Evolutionary conservation across 768 basidiomycete species (phyloP).

Genomic region (Phanerochaete carnosa): DNA sequence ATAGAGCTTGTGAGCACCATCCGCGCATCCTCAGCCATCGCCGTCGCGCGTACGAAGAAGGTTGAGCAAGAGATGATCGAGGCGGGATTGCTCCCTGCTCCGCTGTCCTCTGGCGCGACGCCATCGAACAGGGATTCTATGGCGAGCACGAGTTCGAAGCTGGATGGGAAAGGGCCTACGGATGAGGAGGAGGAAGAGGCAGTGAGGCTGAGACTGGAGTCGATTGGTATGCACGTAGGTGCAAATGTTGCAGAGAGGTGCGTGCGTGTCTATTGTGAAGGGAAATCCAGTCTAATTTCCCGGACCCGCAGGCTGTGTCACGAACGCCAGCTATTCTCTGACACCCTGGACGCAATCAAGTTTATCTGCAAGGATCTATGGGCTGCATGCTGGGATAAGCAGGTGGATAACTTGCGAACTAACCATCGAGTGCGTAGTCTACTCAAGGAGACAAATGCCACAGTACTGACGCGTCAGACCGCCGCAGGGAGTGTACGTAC

Average conservation of each 20-base stretch:
- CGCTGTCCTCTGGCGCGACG: conserved; percentile 36
- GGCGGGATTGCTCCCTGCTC: conserved; percentile 62
- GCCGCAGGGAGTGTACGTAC: conserved; percentile 81
- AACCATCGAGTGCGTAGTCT: conserved; percentile 75
- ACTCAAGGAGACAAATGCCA: background rate
- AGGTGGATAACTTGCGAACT: conserved; percentile 92
- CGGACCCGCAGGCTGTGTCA: conserved; percentile 60
- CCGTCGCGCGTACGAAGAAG: conserved; percentile 60
- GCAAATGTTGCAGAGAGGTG: conserved; percentile 85
- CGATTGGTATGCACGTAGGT: conserved; percentile 84
- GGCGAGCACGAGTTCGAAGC: conserved; percentile 24
- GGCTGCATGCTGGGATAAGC: conserved; percentile 89
- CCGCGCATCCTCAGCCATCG: conserved; percentile 69
- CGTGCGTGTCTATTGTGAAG: conserved; percentile 15
- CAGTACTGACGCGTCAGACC: background rate
- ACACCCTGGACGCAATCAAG: conserved; percentile 89
- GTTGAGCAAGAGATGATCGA: conserved; percentile 78
- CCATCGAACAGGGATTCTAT: conserved; percentile 38
- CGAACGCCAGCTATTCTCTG: conserved; percentile 69
- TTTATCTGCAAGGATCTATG: conserved; percentile 98
- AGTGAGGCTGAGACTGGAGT: conserved; percentile 65
- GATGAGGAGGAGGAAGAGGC: conserved; percentile 81
- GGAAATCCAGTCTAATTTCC: background rate
- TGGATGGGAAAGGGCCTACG: conserved; percentile 10
- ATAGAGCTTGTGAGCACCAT: conserved; percentile 78